Percentiles rank a stretch among this genome's conserved stretches.
These are phyloP conservation scores for Lojkania enalia DNA, from an alignment of 2,329 filamentous ascomycete genomes.

Conservation along the genomic window DNA sequence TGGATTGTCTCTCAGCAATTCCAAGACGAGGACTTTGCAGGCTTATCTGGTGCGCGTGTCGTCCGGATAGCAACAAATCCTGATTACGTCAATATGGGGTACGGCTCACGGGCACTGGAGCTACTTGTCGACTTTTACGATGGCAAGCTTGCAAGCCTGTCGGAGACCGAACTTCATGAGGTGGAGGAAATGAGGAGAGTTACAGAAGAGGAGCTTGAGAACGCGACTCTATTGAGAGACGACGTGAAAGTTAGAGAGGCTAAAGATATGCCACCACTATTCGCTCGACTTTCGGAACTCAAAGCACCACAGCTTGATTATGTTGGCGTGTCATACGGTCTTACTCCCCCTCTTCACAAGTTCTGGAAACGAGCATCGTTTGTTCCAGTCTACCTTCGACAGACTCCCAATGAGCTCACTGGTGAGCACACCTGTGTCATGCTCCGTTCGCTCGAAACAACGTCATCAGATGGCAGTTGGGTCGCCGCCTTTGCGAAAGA, in stretches of 20 bases:
- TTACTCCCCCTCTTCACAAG: constrained; percentile 84
- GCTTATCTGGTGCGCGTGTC: constrained; percentile 85
- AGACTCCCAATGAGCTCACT: constrained; percentile 94
- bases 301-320: constrained; percentile 84
- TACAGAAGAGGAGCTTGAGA: constrained; percentile 79
- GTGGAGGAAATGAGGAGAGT: constrained; percentile 70
- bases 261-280: constrained; percentile 88
- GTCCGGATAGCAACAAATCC: constrained; percentile 97
- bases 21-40: constrained; percentile 95
- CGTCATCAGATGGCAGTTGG: constrained; percentile 71
- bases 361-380: constrained; percentile 95
- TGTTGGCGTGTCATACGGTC: constrained; percentile 90
- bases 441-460: constrained; percentile 73
- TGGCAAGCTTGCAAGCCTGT: constrained; percentile 83
- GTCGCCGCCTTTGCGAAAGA: constrained; percentile 88
- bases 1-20: constrained; percentile 98
- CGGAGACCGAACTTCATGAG: constrained; percentile 66
- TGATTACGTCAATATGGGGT: constrained; percentile 89
- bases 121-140: constrained; percentile 92
- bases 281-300: constrained; percentile 83
- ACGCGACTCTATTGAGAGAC: constrained; percentile 77
- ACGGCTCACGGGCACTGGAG: constrained; percentile 84
- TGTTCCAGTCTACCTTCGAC: constrained; percentile 86
- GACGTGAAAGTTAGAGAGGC: constrained; percentile 90
- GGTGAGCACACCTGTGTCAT: constrained; percentile 98